A percentile compares a stretch with the other conserved stretches of the same genome.
Conservation (phyloP, 495 filamentous ascomycete genomes). For the Durotheca rogersii region DNA sequence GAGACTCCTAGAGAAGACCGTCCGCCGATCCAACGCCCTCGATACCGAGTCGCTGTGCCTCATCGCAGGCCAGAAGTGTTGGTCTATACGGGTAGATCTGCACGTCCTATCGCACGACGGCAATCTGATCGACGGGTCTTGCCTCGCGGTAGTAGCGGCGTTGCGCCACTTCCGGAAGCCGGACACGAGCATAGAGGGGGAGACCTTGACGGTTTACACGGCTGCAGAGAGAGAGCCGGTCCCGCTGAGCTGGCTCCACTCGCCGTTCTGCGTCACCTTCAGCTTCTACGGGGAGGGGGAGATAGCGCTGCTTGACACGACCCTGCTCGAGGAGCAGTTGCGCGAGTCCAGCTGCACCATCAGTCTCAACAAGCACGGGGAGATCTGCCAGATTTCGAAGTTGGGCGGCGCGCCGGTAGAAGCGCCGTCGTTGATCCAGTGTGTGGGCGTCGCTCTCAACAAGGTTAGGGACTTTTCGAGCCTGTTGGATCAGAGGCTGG, state of each 20-base stretch:
- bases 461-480: slow-evolving; percentile 79
- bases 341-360: slow-evolving; percentile 82
- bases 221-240: slow-evolving; percentile 86
- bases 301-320: slow-evolving; percentile 73
- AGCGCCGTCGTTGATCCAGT: slow-evolving; percentile 70
- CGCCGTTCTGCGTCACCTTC: slow-evolving; percentile 84
- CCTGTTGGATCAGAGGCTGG: slow-evolving; percentile 67
- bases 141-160: slow-evolving; percentile 81
- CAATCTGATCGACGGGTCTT: slow-evolving; percentile 79
- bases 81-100: slow-evolving; percentile 83
- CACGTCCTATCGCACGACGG: slow-evolving; percentile 90
- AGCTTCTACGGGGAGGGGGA: slow-evolving; percentile 70
- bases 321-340: slow-evolving; percentile 79
- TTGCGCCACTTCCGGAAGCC: slow-evolving; percentile 87
- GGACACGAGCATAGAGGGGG: slow-evolving; percentile 80
- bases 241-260: slow-evolving; percentile 82
- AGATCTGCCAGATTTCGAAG: slow-evolving; percentile 90
- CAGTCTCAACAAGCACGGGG: slow-evolving; percentile 82
- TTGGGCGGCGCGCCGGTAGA: slow-evolving; percentile 78
- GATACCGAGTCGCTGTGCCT: slow-evolving; percentile 96
- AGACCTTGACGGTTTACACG: slow-evolving; percentile 76
- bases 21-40: slow-evolving; percentile 86
- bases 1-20: slow-evolving; percentile 84
- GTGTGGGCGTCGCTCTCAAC: slow-evolving; percentile 63
- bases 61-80: slow-evolving; percentile 83